Base-by-base conservation (phyloP, 2,329 filamentous ascomycete species). In the Orbilia ellipsospora region DNA sequence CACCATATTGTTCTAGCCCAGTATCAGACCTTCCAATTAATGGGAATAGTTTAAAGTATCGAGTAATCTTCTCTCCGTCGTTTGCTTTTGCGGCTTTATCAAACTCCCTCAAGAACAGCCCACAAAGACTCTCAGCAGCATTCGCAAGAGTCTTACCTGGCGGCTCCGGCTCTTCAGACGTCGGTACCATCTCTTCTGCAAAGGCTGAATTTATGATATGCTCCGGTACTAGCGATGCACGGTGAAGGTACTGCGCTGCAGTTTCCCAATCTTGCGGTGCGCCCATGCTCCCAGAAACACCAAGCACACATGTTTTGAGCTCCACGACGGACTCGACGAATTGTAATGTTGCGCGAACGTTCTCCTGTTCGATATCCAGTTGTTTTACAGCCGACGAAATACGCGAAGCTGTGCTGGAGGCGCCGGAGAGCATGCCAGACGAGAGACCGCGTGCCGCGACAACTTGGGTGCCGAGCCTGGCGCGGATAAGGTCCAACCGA, bases 231-330 rank as follows among this genome's bases (percentile, higher is more conserved):
- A 91, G 89, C 74, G 89, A 89, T 5, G 95, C 94, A 52, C 94
- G 88, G 77, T 91, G 89, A 72, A 99, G 87, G 82, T 98, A 98
- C 55, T 88, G 91, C 1, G 95, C 95, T 2, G 95, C 95, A 2
- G 93, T 95, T 83, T 99, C 95, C 95, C 95, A 99, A 84, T 99
- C 95, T 83, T 99, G 95, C 50, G 95, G 93, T 3, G 94, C 94
- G 40, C 94, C 95, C 95, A 99, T 99, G 73, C 92, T 96, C 16
- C 94, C 95, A 26, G 94, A 90, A 10, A 98, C 94, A 51, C 95
- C 95, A 74, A 97, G 89, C 42, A 98, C 92, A 81, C 95, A 99
- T 7, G 95, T 92, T 84, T 98, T 98, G 78, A 99, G 90, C 85
- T 99, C 95, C 4, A 92, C 92, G 13, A 99, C 94, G 84, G 97